Base-by-base conservation (phyloP, 345 rosid genomes). In the Citrus australasica region DNA sequence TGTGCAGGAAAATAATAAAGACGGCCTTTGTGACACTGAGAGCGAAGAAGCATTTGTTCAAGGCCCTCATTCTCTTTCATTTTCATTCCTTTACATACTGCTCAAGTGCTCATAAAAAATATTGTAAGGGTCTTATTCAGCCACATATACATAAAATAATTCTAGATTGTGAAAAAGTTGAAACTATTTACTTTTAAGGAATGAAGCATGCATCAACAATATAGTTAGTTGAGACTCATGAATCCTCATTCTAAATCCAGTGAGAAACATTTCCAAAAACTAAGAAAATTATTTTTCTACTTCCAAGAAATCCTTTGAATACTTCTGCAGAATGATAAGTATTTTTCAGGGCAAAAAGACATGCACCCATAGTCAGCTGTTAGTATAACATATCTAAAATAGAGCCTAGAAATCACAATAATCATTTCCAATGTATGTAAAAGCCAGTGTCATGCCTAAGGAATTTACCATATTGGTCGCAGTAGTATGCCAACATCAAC, bases 1-100 rank as follows among this genome's bases (percentile, higher is more conserved):
- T 86, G 84, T 75, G 90, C 81, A 62, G 99, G 97, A 83, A 92
- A 95, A 82, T 93, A 95, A 67, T 93, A 92, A 73, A 95, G 80
- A 32, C 98, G 94, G 63, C 98, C 99, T 83, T 95, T 95, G 73
- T 91, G 94, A 83, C 98, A 95, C 56, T 96, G 88, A 69, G 98
- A 95, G 69, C 71, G 89, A 78, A 83, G 79, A 79, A 93, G 87
- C 83, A 85, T 86, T 77, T 89, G 91, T 83, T 93, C 89, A 70
- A 93, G 93, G 83, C 90, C 88, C 77, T 87, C 89, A 75, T 73
- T 76, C 75, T 83, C 84, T 35, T 74, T 73, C 80, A 76, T 78
- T 64, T 84, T 80, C 76, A 82, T 79, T 71, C 82, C 92, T 78
- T 85, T 92, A 65, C 91, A 87, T 65, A 91, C 98, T 93, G 88